Conservation (phyloP, 352 stramenopile species). For the Pythium aristosporum region DNA sequence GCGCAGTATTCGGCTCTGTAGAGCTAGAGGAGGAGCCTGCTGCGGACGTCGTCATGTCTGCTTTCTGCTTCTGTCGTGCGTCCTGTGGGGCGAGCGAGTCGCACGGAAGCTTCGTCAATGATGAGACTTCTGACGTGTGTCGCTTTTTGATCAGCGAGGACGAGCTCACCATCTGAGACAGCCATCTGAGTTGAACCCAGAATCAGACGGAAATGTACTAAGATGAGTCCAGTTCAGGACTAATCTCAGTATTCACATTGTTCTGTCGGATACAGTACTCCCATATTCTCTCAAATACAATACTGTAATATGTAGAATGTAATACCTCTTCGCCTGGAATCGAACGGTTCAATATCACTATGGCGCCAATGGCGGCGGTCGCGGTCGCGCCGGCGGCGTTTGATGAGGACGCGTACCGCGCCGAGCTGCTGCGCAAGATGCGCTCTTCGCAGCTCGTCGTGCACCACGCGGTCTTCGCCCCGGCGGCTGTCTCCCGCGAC, state of each 20-base stretch:
- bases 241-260: slow-evolving; percentile 10
- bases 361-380: slow-evolving; percentile 27
- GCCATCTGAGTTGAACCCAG: background rate
- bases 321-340: slow-evolving; percentile 2
- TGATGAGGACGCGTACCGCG: slow-evolving; percentile 52
- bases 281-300: background rate
- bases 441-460: slow-evolving; percentile 9
- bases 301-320: background rate
- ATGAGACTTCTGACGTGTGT: background rate
- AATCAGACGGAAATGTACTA: slow-evolving; percentile 1
- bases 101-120: background rate
- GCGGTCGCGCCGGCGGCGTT: slow-evolving; percentile 66
- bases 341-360: background rate
- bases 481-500: slow-evolving; percentile 26
- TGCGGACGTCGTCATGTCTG: background rate
- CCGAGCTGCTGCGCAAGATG: slow-evolving; percentile 44
- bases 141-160: background rate
- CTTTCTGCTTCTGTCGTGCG: background rate
- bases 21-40: background rate
- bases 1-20: background rate
- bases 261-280: slow-evolving; percentile 2
- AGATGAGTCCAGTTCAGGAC: background rate
- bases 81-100: too few relatives aligned
- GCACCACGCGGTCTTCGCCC: slow-evolving; percentile 55
- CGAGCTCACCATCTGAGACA: background rate